These are phyloP conservation scores for Globisporangium yorkense DNA, from an alignment of 352 stramenopile species.

Conservation along the genomic window DNA sequence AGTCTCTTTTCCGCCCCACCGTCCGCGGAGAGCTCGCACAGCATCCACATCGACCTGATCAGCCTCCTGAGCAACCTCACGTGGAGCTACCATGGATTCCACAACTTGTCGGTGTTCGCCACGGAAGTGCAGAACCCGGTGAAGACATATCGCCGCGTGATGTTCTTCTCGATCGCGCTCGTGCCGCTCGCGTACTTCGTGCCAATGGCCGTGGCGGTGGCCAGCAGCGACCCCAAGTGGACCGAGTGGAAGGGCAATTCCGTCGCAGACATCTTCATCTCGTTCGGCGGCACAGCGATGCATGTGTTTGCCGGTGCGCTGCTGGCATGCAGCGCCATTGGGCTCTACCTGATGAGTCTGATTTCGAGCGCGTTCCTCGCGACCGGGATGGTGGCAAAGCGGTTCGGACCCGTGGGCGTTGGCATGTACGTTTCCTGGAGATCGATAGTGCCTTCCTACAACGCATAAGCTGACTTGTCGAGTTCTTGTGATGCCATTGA, in stretches of 20 bases:
- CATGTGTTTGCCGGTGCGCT: constrained; percentile 26
- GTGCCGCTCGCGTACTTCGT: constrained; percentile 46
- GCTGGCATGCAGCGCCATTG: constrained; percentile 28
- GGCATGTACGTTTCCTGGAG: constrained; percentile 22
- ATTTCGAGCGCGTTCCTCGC: constrained; percentile 47
- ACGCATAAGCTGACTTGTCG: neutral
- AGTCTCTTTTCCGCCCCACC: neutral
- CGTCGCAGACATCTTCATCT: constrained; percentile 25
- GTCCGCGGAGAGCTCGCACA: neutral
- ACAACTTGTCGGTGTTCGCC: constrained; percentile 48
- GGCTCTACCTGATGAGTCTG: constrained; percentile 39
- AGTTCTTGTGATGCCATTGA: neutral
- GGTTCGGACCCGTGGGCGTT: constrained; percentile 38
- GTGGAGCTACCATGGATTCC: constrained; percentile 53
- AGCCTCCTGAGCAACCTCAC: constrained; percentile 31
- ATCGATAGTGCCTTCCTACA: too few species aligned
- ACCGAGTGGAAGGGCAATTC: constrained; percentile 33
- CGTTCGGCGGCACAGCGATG: constrained; percentile 28
- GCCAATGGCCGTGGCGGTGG: constrained; percentile 26
- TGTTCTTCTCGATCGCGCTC: constrained; percentile 29
- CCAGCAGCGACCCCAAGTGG: constrained; percentile 35
- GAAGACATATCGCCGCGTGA: constrained; percentile 32
- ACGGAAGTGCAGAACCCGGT: constrained; percentile 30
- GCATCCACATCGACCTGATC: constrained; percentile 16
- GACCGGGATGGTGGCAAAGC: constrained; percentile 44